These are phyloP conservation scores for Acmispon strigosus DNA, from an alignment of 306 rosid species.

Conservation along the genomic window DNA sequence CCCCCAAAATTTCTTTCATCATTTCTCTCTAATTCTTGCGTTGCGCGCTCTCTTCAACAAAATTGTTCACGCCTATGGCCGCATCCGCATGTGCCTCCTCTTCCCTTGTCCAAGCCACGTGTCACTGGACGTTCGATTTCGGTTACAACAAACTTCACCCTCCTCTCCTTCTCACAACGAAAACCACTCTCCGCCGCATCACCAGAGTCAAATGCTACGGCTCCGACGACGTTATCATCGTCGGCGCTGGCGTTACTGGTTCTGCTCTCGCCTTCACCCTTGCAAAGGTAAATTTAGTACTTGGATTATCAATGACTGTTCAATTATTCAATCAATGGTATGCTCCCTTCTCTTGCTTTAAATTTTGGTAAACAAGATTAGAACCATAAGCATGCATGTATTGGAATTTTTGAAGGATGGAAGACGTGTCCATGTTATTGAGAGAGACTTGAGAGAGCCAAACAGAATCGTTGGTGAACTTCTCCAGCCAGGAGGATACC, in stretches of 20 bases:
- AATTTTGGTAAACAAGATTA: too few species aligned
- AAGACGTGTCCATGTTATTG: constrained; percentile 47
- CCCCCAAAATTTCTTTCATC: too few species aligned
- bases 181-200: neutral
- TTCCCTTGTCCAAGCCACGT: too few species aligned
- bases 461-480: too few species aligned
- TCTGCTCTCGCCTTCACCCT: constrained; percentile 46
- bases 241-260: constrained; percentile 33
- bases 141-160: neutral
- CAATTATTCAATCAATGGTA: neutral
- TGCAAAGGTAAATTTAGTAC: constrained; percentile 41
- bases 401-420: constrained; percentile 42
- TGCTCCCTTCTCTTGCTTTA: neutral
- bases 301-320: neutral
- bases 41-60: too few species aligned
- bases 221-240: constrained; percentile 16
- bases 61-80: too few species aligned
- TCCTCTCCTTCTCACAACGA: neutral
- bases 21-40: too few species aligned
- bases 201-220: neutral
- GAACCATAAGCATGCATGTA: neutral
- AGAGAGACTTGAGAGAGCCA: too few species aligned
- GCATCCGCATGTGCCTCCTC: too few species aligned
- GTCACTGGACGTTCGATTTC: neutral
- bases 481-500: too few species aligned